Conservation (phyloP, 2,329 filamentous ascomycete species). For the Trichoderma hamatum region DNA sequence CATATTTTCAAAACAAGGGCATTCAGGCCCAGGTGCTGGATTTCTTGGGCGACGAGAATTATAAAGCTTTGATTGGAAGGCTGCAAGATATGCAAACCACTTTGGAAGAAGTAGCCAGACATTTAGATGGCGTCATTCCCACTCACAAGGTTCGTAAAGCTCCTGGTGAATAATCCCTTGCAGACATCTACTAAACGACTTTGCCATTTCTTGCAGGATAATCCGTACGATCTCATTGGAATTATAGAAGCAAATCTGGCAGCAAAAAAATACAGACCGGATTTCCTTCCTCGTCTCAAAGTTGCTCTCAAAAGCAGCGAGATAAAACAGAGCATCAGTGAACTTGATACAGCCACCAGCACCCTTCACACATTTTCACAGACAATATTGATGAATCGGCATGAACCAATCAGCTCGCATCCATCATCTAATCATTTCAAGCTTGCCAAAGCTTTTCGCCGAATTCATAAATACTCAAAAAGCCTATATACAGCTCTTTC, state of each 20-base stretch:
- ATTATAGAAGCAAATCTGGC: constrained; percentile 21
- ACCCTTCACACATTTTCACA: constrained; percentile 17
- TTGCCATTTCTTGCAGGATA: not conserved
- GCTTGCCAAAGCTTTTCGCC: constrained; percentile 11
- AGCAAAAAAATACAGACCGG: not conserved
- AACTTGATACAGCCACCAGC: constrained; percentile 16
- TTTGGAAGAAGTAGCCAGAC: constrained; percentile 5
- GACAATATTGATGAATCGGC: constrained; percentile 12
- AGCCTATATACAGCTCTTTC: constrained; percentile 13
- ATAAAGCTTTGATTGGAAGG: constrained; percentile 6
- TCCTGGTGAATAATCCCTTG: not conserved
- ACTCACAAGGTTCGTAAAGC: constrained; percentile 8
- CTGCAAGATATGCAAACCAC: constrained; percentile 4
- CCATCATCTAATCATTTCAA: not conserved
- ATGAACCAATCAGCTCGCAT: not conserved
- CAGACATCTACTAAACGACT: not conserved
- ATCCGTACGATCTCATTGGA: constrained; percentile 7
- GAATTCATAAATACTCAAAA: constrained; percentile 12
- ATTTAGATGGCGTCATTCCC: constrained; percentile 16
- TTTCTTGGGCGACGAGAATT: constrained; percentile 15
- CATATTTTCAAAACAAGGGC: constrained; percentile 1
- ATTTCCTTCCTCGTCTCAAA: constrained; percentile 8
- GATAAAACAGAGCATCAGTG: constrained; percentile 18
- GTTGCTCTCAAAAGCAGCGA: constrained; percentile 16
- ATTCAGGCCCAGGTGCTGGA: constrained; percentile 2